Evolutionary conservation across 257 asterid species (phyloP), one percentile per base, ranked within the genome.

Genomic region (Solanum lycopersicoides): DNA sequence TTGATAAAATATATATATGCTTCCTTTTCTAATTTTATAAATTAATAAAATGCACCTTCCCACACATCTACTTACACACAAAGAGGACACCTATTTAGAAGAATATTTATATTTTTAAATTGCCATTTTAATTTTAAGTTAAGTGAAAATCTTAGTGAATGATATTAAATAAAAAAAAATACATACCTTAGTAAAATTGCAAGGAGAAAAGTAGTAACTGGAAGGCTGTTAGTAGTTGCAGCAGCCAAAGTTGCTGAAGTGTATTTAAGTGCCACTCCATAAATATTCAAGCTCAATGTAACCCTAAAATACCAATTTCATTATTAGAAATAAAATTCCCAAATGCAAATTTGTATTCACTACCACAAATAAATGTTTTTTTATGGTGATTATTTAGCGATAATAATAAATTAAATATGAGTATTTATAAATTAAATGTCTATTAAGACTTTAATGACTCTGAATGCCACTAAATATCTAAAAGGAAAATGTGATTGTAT

Each of bases 231-330:
- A 21, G 98, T 87, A 42, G 96, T 90, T 42, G 99, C 99, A 72
- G 99, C 98, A 41, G 97, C 99, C 90, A 95, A 84, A 32, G 98
- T 89, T 71, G 99, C 99, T 65, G 99, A 90, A 32, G 99, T 96
- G 69, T 96, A 91, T 89, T 91, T 92, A 87, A 96, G 92, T 20
- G 93, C 97, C 83, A 96, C 93, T 12, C 96, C 93, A 77, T 91
- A 91, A 2, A 96, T 85, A 83, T 96, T 95, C 92, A 96, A 92
- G 90, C 95, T 93, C 93, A 93, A 74, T 15, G 99, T 94, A 37
- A 96, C 94, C 94, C 99, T 95, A 25, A 34, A 30, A 9, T 25
- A 79, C 25, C 25, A 84, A 83, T 37, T 37, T 47, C 63, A 84
- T 9, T n/a, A 41, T 20, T 28, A 63, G 9, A n/a, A 35, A 60